Evolutionary conservation across 2,329 filamentous ascomycete genomes (phyloP).

Genomic region (Aspergillus sp.): DNA sequence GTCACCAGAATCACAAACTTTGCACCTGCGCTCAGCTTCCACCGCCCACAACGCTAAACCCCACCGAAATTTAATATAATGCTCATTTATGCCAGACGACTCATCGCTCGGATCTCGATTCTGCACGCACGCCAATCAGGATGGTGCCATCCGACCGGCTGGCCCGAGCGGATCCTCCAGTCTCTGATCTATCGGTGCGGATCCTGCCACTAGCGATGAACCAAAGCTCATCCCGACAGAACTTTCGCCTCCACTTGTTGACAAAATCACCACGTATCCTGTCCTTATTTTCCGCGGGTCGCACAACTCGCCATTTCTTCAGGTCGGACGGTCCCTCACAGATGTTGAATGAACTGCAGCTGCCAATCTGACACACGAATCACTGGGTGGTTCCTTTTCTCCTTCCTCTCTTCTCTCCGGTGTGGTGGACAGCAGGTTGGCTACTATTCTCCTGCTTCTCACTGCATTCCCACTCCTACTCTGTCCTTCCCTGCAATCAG

Average conservation of each 20-base stretch:
- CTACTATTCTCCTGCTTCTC: background rate
- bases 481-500: too few species aligned
- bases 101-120: background rate
- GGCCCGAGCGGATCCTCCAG: background rate
- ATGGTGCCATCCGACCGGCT: background rate
- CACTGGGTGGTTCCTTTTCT: too few species aligned
- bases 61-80: background rate
- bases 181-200: background rate
- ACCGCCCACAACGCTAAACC: too few species aligned
- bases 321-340: constrained; percentile 4
- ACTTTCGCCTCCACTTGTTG: background rate
- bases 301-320: background rate
- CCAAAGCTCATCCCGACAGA: background rate
- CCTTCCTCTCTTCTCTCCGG: too few species aligned
- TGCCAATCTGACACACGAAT: background rate
- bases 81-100: background rate
- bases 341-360: background rate
- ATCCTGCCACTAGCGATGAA: background rate
- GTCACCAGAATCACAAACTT: too few species aligned
- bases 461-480: background rate
- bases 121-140: background rate
- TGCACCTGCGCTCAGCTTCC: too few species aligned
- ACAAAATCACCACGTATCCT: background rate
- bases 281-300: background rate
- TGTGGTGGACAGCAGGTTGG: too few species aligned